Evolutionary conservation across 2,329 filamentous ascomycete genomes (phyloP).

Genomic region (Alternaria rosae): DNA sequence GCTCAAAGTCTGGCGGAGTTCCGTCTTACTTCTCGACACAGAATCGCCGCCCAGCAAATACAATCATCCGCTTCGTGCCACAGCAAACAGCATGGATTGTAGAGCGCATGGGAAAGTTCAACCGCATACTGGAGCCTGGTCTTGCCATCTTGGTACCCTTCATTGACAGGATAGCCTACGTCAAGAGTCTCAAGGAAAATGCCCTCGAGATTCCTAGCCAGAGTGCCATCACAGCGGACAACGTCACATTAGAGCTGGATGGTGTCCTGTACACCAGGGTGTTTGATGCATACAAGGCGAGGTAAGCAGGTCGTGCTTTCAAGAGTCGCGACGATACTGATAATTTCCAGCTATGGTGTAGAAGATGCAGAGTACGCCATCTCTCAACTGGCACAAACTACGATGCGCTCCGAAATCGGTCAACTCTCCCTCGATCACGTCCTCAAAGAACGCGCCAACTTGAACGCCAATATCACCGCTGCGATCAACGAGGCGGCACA

Average conservation of each 20-base stretch:
- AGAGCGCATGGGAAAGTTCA: conserved; percentile 98
- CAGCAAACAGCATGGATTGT: conserved; percentile 99
- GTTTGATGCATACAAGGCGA: conserved; percentile 97
- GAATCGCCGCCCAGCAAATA: conserved; percentile 82
- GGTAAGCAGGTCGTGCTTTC: conserved; percentile 59
- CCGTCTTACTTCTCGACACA: conserved; percentile 80
- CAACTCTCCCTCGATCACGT: conserved; percentile 97
- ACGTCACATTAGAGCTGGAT: conserved; percentile 95
- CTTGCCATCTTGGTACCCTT: conserved; percentile 88
- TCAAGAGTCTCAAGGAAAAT: conserved; percentile 95
- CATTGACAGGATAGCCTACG: conserved; percentile 94
- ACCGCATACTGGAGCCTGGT: conserved; percentile 89
- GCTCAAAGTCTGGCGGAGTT: conserved; percentile 55
- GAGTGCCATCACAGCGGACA: conserved; percentile 97
- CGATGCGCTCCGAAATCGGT: conserved; percentile 98
- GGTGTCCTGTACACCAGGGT: conserved; percentile 95
- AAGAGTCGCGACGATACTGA: conserved; percentile 15
- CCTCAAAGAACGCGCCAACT: conserved; percentile 91
- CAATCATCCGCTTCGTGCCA: conserved; percentile 94
- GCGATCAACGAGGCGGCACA: conserved; percentile 98
- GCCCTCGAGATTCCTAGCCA: conserved; percentile 98
- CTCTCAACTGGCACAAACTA: conserved; percentile 95
- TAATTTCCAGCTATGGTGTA: conserved; percentile 79
- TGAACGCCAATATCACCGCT: conserved; percentile 98
- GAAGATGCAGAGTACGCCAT: conserved; percentile 99